Conservation (phyloP, 1,284 basidiomycete species). For the Rhodotorula sp. region DNA sequence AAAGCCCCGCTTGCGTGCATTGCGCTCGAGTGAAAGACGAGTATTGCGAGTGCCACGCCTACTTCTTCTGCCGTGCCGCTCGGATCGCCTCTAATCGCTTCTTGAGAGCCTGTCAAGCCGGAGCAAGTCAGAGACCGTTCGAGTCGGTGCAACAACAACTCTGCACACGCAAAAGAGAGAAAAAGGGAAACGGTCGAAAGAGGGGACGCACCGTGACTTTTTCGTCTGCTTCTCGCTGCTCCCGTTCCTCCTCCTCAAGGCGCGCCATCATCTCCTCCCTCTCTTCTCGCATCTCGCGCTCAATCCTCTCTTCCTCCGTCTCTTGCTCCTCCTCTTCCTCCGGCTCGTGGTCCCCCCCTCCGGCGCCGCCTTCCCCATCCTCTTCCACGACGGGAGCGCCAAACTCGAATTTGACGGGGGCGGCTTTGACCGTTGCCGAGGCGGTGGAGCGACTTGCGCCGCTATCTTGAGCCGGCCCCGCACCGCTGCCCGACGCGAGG, state of each 20-base stretch:
- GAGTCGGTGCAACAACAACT: neutral
- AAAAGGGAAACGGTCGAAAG: no score
- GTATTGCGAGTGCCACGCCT: neutral
- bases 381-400: constrained; percentile 35
- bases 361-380: constrained; percentile 17
- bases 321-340: constrained; percentile 24
- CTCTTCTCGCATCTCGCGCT: constrained; percentile 33
- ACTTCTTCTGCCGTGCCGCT: constrained; percentile 27
- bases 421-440: constrained; percentile 31
- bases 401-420: constrained; percentile 39
- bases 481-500: constrained; percentile 6
- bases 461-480: neutral
- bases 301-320: constrained; percentile 36
- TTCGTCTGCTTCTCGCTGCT: constrained; percentile 40
- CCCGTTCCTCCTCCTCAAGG: constrained; percentile 37
- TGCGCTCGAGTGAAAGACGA: neutral
- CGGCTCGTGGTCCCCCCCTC: neutral
- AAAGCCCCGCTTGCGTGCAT: neutral
- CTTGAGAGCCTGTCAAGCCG: constrained; percentile 28
- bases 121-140: no score
- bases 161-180: neutral
- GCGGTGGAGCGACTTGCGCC: constrained; percentile 4
- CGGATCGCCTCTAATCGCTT: constrained; percentile 32
- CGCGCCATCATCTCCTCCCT: constrained; percentile 40
- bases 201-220: constrained; percentile 34